Base-by-base conservation (phyloP, 2,329 filamentous ascomycete species). In the Aspergillus sergii region DNA sequence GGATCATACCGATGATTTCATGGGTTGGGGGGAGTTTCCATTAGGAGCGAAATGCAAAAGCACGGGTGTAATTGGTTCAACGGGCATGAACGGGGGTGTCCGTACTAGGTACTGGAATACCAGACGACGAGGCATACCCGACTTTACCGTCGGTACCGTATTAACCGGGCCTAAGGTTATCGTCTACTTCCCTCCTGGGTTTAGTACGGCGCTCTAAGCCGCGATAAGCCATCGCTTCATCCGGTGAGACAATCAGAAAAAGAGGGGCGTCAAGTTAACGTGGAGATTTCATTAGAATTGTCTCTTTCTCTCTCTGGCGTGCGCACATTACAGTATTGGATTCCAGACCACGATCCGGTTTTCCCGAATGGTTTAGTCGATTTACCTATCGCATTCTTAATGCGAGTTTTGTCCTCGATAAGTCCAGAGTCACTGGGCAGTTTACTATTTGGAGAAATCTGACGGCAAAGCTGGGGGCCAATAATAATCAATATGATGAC, bases 141-240 rank as follows among this genome's bases (percentile, higher is more conserved):
- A 39, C 14, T 41, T 39, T 55, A 55, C 51, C 51, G 51, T 36
- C n/a, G 28, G 48, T 51, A 51, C 48, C 48, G 48, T 51, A 51
- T 55, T 14, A 55, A 39, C 51, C 21, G 21, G 21, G 19, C 2
- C 32, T 26, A 19, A 36, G 32, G 51, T 55, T 55, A 55, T 55
- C 51, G 32, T 55, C 34, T 54, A 23, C 19, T 39, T 36, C 51
- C 34, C 32, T 39, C 3, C 51, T 55, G 14, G 51, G 51, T 26
- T 36, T 55, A 55, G 51, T 39, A 16, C 32, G 2, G 26, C 16
- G 16, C 21, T 55, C 51, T 55, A 55, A 39, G 51, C 61, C 63
- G 66, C 61, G 61, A 68, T 65, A 62, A 54, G 58, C 62, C 62
- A 54, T 36, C 56, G 50, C 57, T 61, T 54, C 61, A 67, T 67